A percentile compares a stretch with the other conserved stretches of the same genome.
These are phyloP conservation scores for maize (Zea mays) DNA, from an alignment of 176 grass and related monocot species.

Conservation along the genomic window Zm-B73-REFERENCE-NAM-5.0 NC_050096.1:226215501-226216000, in stretches of 20 bases:
- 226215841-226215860: conserved; percentile 54
- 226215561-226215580: background rate
- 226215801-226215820: conserved; percentile 55
- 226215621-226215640: background rate
- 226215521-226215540: background rate
- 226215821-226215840: conserved; percentile 89
- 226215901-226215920: conserved; percentile 26
- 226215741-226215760: conserved; percentile 13
- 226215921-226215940: background rate
- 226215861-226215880: conserved; percentile 80
- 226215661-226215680: conserved; percentile 38
- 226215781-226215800: conserved; percentile 27
- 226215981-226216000: conserved; percentile 47
- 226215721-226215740: background rate
- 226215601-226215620: background rate
- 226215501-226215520: background rate
- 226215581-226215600: background rate
- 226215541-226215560: background rate
- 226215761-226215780: conserved; percentile 37
- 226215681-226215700: conserved; percentile 6
- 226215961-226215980: conserved; percentile 8
- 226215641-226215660: conserved; percentile 43
- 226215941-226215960: conserved; percentile 18
- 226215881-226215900: conserved; percentile 60
- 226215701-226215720: background rate